Evolutionary conservation across 2,329 filamentous ascomycete genomes (phyloP).

Genomic region (Pseudocercospora musae): DNA sequence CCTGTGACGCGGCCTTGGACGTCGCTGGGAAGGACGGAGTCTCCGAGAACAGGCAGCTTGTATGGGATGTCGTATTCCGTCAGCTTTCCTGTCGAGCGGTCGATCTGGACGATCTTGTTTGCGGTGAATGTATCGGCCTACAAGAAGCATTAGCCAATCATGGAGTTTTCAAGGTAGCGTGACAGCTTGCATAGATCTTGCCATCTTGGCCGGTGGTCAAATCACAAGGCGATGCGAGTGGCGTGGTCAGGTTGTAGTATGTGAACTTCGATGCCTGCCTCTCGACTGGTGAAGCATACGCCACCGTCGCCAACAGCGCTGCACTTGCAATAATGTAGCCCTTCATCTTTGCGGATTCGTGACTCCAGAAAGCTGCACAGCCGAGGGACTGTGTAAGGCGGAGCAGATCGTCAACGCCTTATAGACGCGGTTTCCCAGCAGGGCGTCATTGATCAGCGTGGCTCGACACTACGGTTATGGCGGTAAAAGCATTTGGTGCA

Average conservation of each 20-base stretch:
- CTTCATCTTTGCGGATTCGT: conserved; percentile 8
- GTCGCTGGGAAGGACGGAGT: conserved; percentile 19
- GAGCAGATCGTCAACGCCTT: neutral
- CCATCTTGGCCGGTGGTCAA: conserved; percentile 21
- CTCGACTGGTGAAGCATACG: conserved; percentile 14
- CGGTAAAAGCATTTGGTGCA: neutral
- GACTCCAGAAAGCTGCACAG: neutral
- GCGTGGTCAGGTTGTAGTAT: conserved; percentile 18
- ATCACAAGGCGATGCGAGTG: conserved; percentile 21
- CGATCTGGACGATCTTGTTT: conserved; percentile 26
- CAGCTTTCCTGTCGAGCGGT: conserved; percentile 15
- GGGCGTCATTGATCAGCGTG: neutral
- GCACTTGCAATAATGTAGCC: conserved; percentile 11
- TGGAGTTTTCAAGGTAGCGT: neutral
- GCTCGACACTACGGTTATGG: conserved; percentile 1
- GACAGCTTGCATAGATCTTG: conserved; percentile 18
- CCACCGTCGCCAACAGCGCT: conserved; percentile 11
- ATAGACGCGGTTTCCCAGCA: neutral
- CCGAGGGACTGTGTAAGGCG: neutral
- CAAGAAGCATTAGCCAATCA: neutral
- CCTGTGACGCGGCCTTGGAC: conserved; percentile 17
- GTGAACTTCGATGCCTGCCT: conserved; percentile 20
- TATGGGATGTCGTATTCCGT: conserved; percentile 24
- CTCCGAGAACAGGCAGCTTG: conserved; percentile 16
- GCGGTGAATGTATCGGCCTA: conserved; percentile 25